Evolutionary conservation across 345 rosid species (phyloP).

Genomic region (Orychophragmus violaceus): DNA sequence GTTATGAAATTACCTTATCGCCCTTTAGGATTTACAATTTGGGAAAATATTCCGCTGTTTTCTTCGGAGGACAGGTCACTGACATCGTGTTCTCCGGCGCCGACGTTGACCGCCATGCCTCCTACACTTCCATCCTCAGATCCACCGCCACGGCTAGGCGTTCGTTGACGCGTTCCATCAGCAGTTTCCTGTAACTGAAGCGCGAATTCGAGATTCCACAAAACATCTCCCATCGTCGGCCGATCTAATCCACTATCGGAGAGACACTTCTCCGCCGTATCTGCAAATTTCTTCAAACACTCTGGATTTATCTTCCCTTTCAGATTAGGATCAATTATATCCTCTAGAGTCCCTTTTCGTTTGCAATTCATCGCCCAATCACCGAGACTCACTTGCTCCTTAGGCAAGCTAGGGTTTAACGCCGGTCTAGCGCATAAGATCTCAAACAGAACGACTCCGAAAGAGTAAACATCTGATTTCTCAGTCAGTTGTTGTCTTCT

Average conservation of each 20-base stretch:
- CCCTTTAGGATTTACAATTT: slow-evolving; percentile 56
- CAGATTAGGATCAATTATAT: slow-evolving; percentile 56
- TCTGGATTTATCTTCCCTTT: slow-evolving; percentile 45
- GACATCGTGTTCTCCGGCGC: slow-evolving; percentile 26
- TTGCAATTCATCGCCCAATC: slow-evolving; percentile 73
- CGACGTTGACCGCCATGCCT: slow-evolving; percentile 21
- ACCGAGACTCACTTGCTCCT: slow-evolving; percentile 80
- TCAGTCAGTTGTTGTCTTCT: slow-evolving; percentile 76
- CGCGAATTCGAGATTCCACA: slow-evolving; percentile 73
- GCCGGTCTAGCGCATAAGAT: slow-evolving; percentile 71
- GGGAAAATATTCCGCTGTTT: slow-evolving; percentile 42
- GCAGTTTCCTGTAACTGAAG: slow-evolving; percentile 53
- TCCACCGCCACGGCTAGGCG: slow-evolving; percentile 10
- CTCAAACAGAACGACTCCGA: slow-evolving; percentile 85
- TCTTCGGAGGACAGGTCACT: slow-evolving; percentile 30
- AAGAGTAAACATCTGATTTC: slow-evolving; percentile 84
- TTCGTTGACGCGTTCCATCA: slow-evolving; percentile 14
- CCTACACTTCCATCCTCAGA: slow-evolving; percentile 9
- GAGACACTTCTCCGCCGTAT: slow-evolving; percentile 64
- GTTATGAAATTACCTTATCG: slow-evolving; percentile 33
- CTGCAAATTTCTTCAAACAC: slow-evolving; percentile 58
- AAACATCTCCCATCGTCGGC: slow-evolving; percentile 78
- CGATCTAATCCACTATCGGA: slow-evolving; percentile 56
- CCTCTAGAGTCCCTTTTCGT: slow-evolving; percentile 45
- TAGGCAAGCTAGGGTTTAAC: slow-evolving; percentile 54